These are phyloP conservation scores for Gaertneriomyces semiglobifer DNA, from an alignment of 192 early-diverging fungal genomes.

Conservation along the genomic window DNA sequence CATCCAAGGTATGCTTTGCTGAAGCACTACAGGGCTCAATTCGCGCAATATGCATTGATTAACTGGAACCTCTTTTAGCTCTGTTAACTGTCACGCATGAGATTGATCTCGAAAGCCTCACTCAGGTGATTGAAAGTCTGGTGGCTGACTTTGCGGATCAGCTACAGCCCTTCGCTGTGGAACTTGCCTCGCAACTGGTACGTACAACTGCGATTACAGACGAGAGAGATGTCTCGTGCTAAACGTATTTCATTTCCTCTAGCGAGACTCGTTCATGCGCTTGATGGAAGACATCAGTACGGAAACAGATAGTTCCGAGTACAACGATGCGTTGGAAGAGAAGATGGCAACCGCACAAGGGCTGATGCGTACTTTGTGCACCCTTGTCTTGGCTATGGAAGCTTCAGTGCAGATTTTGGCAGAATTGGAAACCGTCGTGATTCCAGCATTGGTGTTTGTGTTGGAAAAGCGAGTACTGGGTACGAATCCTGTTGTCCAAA, in stretches of 20 bases:
- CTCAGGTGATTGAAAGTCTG: slow-evolving; percentile 83
- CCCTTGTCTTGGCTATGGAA: slow-evolving; percentile 79
- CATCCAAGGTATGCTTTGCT: slow-evolving; percentile 60
- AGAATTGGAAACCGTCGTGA: slow-evolving; percentile 73
- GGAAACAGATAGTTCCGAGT: slow-evolving; percentile 42
- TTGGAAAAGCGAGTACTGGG: slow-evolving; percentile 70
- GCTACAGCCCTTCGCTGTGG: slow-evolving; percentile 87
- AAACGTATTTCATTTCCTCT: slow-evolving; percentile 10
- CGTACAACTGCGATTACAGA: neutral
- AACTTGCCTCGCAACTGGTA: slow-evolving; percentile 81
- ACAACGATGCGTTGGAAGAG: slow-evolving; percentile 66
- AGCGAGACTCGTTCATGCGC: slow-evolving; percentile 81
- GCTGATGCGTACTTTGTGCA: slow-evolving; percentile 84
- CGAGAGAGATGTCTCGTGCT: neutral
- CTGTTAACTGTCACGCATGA: slow-evolving; percentile 85
- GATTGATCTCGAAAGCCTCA: slow-evolving; percentile 89
- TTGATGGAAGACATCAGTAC: slow-evolving; percentile 71
- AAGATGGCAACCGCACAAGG: slow-evolving; percentile 88
- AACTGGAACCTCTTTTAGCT: slow-evolving; percentile 27
- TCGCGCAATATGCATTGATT: neutral
- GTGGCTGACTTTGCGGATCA: slow-evolving; percentile 88
- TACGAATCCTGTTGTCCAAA: slow-evolving; percentile 20
- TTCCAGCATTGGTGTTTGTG: slow-evolving; percentile 75
- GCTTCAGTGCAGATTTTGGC: slow-evolving; percentile 72
- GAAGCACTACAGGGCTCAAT: slow-evolving; percentile 1